Conservation (phyloP, 345 rosid species). For the Citrus cavaleriei region DNA sequence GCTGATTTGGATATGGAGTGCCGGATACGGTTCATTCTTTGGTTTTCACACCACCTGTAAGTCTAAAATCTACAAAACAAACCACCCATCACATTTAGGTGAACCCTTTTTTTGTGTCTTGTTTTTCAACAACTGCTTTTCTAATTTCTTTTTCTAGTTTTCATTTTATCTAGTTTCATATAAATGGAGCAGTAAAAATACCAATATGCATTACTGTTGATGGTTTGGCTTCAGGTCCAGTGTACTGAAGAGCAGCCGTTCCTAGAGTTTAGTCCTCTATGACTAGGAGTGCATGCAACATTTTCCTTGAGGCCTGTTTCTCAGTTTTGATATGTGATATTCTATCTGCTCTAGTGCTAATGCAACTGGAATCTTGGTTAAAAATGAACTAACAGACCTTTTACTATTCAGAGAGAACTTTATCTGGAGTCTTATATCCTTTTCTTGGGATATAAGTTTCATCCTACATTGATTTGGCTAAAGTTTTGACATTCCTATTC, state of each 20-base stretch:
- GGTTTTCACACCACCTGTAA: slow-evolving; percentile 99
- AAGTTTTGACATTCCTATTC: neutral
- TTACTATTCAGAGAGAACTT: neutral
- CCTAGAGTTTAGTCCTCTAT: neutral
- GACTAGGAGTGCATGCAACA: neutral
- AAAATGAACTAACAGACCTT: neutral
- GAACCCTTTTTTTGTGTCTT: too few species aligned
- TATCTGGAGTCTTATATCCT: too few species aligned
- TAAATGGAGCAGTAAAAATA: neutral
- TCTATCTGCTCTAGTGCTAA: neutral
- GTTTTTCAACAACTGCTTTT: neutral
- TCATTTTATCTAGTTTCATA: neutral
- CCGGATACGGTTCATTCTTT: slow-evolving; percentile 81
- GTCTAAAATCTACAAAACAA: slow-evolving; percentile 18
- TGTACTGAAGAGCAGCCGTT: neutral
- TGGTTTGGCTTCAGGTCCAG: neutral
- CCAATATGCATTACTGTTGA: neutral
- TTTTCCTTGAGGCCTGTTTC: neutral
- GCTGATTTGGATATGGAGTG: slow-evolving; percentile 96
- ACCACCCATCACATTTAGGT: neutral
- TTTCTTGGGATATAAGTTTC: neutral
- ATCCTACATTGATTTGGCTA: neutral
- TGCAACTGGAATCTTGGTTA: neutral
- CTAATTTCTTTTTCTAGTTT: neutral
- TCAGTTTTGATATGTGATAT: neutral